Conservation (phyloP, 208 protist species). For the Trypanosomatidae sp. region DNA sequence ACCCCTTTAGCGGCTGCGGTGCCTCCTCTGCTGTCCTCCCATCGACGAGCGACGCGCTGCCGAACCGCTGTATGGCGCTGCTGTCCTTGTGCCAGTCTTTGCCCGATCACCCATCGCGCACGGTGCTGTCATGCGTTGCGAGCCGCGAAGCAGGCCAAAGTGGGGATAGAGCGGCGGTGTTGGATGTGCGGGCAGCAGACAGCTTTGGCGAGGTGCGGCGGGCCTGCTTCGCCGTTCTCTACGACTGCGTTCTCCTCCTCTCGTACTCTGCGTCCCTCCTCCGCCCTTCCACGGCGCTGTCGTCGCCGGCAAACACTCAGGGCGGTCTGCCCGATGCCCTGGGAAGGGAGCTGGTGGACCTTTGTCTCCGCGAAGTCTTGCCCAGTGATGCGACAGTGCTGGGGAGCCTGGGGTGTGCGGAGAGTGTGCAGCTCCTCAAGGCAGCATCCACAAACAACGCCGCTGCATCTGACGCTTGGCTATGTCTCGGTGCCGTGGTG, state of each 20-base stretch:
- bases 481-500: slow-evolving; percentile 26
- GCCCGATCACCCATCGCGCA: slow-evolving; percentile 11
- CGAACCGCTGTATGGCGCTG: slow-evolving; percentile 23
- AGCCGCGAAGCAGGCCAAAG: not conserved
- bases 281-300: not conserved
- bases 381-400: not conserved
- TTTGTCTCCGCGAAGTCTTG: slow-evolving; percentile 21
- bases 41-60: slow-evolving; percentile 18
- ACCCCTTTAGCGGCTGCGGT: not conserved
- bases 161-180: not conserved
- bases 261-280: slow-evolving; percentile 19
- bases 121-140: not conserved
- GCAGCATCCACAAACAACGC: slow-evolving; percentile 8
- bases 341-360: slow-evolving; percentile 6
- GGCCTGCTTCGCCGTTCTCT: slow-evolving; percentile 45
- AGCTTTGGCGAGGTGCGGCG: slow-evolving; percentile 33
- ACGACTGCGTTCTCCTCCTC: slow-evolving; percentile 28
- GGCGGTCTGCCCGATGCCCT: slow-evolving; percentile 4
- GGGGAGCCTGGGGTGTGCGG: too few relatives aligned
- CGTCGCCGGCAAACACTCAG: not conserved
- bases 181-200: slow-evolving; percentile 1
- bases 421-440: not conserved
- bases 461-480: slow-evolving; percentile 25
- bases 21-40: too few relatives aligned
- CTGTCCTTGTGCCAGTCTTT: slow-evolving; percentile 14